These are phyloP conservation scores for Sapria himalayana DNA, from an alignment of 345 rosid genomes.

Conservation along the genomic window DNA sequence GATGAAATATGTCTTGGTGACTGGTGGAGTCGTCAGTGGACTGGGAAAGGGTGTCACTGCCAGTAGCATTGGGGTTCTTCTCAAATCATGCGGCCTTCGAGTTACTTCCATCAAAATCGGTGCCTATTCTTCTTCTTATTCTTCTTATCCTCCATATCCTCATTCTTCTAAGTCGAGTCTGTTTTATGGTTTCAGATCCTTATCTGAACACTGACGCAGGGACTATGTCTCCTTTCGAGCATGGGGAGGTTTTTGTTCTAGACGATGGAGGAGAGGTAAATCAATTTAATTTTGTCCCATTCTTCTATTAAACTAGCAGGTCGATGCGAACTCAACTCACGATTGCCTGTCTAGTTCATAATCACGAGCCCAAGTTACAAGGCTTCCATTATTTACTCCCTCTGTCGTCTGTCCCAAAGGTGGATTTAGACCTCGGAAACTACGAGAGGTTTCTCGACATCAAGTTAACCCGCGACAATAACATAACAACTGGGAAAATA, in stretches of 20 bases:
- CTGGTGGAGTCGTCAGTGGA: constrained; percentile 50
- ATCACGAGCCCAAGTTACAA: not conserved
- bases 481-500: constrained; percentile 84
- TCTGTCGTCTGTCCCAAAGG: constrained; percentile 35
- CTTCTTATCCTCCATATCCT: not conserved
- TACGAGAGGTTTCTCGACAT: constrained; percentile 84
- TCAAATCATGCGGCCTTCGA: constrained; percentile 60
- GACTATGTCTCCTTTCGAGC: constrained; percentile 97
- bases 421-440: constrained; percentile 97
- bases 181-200: constrained; percentile 36
- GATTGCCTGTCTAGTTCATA: not conserved
- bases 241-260: constrained; percentile 88
- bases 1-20: constrained; percentile 38
- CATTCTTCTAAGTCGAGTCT: not conserved
- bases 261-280: constrained; percentile 97
- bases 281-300: no score
- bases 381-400: not conserved
- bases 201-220: constrained; percentile 92
- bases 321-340: no score
- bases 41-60: constrained; percentile 49
- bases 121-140: constrained; percentile 4
- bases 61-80: constrained; percentile 41
- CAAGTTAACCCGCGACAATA: constrained; percentile 68
- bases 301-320: no score
- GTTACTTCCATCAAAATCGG: constrained; percentile 76